phyloP scores from a whole-genome alignment of 2,329 filamentous ascomycete species.

The Neonectria neomacrospora region DNA sequence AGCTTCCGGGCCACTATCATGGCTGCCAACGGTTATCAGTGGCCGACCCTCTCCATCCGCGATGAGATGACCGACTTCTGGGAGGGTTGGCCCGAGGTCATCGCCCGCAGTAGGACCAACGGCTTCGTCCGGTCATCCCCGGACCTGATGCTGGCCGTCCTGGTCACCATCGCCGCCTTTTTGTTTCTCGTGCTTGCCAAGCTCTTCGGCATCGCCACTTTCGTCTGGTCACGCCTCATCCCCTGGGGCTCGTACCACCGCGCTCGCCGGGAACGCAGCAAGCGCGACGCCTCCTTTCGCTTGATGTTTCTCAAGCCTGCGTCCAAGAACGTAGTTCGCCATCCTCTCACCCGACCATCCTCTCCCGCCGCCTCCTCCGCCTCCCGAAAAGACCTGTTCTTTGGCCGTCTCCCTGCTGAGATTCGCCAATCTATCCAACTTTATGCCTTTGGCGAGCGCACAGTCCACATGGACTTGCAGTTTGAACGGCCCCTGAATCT shows the following conservation, averaged over 20 bases:
- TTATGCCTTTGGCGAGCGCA: slow-evolving; percentile 23
- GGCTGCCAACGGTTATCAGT: slow-evolving; percentile 13
- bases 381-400: slow-evolving; percentile 16
- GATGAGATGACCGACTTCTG: slow-evolving; percentile 27
- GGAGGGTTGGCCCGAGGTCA: slow-evolving; percentile 26
- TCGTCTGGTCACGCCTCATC: slow-evolving; percentile 18
- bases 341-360: slow-evolving; percentile 15
- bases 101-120: slow-evolving; percentile 9
- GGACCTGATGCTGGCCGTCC: slow-evolving; percentile 12
- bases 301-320: slow-evolving; percentile 12
- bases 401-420: slow-evolving; percentile 22
- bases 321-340: background rate
- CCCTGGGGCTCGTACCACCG: slow-evolving; percentile 22
- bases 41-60: slow-evolving; percentile 27
- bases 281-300: slow-evolving; percentile 19
- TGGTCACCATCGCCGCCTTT: slow-evolving; percentile 17
- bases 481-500: slow-evolving; percentile 34
- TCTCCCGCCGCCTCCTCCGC: background rate
- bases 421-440: slow-evolving; percentile 19
- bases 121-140: slow-evolving; percentile 19
- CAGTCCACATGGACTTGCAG: slow-evolving; percentile 38
- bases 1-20: slow-evolving; percentile 14
- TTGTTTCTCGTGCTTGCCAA: slow-evolving; percentile 16
- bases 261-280: slow-evolving; percentile 18
- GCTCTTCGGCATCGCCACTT: slow-evolving; percentile 18